phyloP scores from a whole-genome alignment of 2,329 filamentous ascomycete genomes.

The Didymella pomorum region DNA sequence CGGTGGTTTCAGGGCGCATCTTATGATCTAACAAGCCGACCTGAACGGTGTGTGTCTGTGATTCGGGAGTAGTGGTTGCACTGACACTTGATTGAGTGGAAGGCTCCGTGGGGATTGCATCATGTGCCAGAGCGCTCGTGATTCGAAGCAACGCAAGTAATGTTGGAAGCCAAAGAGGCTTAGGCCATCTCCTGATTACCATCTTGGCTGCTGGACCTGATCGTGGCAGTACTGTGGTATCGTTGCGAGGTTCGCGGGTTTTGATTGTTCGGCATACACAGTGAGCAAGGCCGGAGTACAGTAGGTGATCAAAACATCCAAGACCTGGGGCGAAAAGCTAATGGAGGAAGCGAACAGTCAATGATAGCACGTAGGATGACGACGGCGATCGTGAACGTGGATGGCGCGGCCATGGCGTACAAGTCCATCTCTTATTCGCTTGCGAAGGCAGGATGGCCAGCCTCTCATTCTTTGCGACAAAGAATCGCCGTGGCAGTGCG shows the following conservation, averaged over 20 bases:
- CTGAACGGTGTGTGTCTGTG: constrained; percentile 44
- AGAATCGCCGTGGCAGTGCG: constrained; percentile 14
- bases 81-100: constrained; percentile 13
- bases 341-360: constrained; percentile 6
- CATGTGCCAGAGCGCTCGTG: constrained; percentile 3
- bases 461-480: constrained; percentile 16
- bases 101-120: neutral
- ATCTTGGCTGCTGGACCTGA: neutral
- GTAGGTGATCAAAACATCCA: neutral
- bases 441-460: constrained; percentile 1
- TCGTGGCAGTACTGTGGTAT: neutral
- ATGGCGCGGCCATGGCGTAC: constrained; percentile 20
- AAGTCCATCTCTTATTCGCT: constrained; percentile 16
- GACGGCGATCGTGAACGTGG: constrained; percentile 11
- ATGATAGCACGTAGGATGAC: constrained; percentile 11
- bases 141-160: neutral
- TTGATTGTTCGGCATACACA: neutral
- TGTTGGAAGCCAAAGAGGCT: neutral
- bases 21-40: constrained; percentile 51
- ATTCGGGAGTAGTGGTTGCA: constrained; percentile 15
- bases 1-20: constrained; percentile 51
- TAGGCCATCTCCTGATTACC: neutral
- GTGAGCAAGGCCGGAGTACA: neutral
- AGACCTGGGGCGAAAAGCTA: neutral
- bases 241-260: neutral